Percentiles rank a stretch among this genome's conserved stretches.
Conservation (phyloP, 2,329 filamentous ascomycete species). For the Hypoxylon sp. region DNA sequence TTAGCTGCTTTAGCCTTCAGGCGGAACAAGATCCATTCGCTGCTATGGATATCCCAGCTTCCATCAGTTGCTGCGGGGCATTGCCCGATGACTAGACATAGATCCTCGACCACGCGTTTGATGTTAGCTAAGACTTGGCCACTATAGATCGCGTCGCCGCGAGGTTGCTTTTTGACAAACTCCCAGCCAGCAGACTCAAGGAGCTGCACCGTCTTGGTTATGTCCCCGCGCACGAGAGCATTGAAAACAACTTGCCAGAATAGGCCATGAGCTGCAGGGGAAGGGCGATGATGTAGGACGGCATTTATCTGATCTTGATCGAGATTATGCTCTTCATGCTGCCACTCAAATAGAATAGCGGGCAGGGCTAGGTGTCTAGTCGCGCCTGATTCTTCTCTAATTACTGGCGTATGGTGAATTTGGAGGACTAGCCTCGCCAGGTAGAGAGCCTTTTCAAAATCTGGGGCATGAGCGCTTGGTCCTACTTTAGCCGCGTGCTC, state of each 20-base stretch:
- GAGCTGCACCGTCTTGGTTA: conserved; percentile 75
- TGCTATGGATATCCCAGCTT: conserved; percentile 83
- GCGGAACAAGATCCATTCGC: conserved; percentile 88
- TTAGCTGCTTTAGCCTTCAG: conserved; percentile 78
- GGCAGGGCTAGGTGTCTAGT: conserved; percentile 72
- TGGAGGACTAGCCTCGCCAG: conserved; percentile 83
- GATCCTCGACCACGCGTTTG: conserved; percentile 77
- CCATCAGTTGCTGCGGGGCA: conserved; percentile 79
- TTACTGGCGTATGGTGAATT: conserved; percentile 77
- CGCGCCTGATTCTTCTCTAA: conserved; percentile 56
- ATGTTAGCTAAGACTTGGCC: conserved; percentile 85
- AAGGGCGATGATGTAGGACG: conserved; percentile 74
- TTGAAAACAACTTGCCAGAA: conserved; percentile 91
- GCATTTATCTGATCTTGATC: conserved; percentile 77
- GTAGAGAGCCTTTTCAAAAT: conserved; percentile 82
- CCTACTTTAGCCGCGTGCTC: conserved; percentile 75
- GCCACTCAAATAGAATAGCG: conserved; percentile 85
- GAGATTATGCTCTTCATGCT: conserved; percentile 80
- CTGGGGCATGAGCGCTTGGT: conserved; percentile 71
- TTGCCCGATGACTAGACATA: conserved; percentile 77
- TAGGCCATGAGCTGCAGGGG: conserved; percentile 80
- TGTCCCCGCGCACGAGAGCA: conserved; percentile 80
- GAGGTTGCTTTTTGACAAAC: conserved; percentile 77
- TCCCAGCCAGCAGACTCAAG: conserved; percentile 84
- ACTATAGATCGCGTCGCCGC: conserved; percentile 77